phyloP scores from a whole-genome alignment of 2,329 filamentous ascomycete genomes.

The Aspergillus melleus region DNA sequence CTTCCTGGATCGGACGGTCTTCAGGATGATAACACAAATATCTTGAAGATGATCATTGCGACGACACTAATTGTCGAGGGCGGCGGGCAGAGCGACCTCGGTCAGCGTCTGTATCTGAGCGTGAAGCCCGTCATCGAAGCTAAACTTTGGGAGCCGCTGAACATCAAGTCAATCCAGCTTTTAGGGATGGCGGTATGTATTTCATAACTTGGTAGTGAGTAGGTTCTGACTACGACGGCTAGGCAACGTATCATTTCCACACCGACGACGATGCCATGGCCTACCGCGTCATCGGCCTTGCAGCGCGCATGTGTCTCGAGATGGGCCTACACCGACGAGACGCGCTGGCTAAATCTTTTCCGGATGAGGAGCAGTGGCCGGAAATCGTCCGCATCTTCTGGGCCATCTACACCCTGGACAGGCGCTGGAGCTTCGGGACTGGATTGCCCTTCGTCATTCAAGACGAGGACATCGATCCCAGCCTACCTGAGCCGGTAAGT shows the following conservation, averaged over 20 bases:
- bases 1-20: conserved; percentile 59
- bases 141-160: conserved; percentile 57
- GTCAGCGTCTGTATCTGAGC: conserved; percentile 71
- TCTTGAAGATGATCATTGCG: conserved; percentile 82
- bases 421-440: conserved; percentile 86
- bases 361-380: conserved; percentile 66
- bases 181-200: conserved; percentile 50
- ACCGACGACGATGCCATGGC: conserved; percentile 81
- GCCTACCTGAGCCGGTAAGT: conserved; percentile 73
- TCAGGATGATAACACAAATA: conserved; percentile 64
- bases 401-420: conserved; percentile 81
- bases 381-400: conserved; percentile 75
- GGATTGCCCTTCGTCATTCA: conserved; percentile 83
- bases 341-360: conserved; percentile 66
- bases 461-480: conserved; percentile 80
- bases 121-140: conserved; percentile 71
- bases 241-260: conserved; percentile 79
- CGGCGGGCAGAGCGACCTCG: conserved; percentile 74
- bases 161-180: conserved; percentile 60
- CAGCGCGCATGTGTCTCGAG: conserved; percentile 75
- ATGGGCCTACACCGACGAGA: conserved; percentile 80
- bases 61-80: conserved; percentile 75
- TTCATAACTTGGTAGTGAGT: neutral
- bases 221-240: conserved; percentile 3
- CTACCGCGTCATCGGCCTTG: conserved; percentile 83